Percentiles rank a stretch among this genome's conserved stretches.
These are phyloP conservation scores for Astragalus glycyphyllos DNA, from an alignment of 306 rosid genomes.

Conservation along the genomic window DNA sequence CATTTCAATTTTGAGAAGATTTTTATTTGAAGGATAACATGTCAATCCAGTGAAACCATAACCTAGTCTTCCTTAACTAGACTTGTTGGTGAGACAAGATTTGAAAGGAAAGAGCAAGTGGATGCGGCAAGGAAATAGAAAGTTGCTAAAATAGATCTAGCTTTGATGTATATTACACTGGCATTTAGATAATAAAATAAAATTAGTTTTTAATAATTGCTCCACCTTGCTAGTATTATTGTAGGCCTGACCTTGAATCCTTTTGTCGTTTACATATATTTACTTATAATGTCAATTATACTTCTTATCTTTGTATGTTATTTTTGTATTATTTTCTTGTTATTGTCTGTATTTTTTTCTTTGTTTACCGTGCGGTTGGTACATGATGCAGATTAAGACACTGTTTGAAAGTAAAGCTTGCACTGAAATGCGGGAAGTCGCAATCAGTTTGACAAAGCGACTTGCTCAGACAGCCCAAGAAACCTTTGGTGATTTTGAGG, in stretches of 20 bases:
- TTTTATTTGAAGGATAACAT: constrained; percentile 14
- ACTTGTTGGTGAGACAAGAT: constrained; percentile 2
- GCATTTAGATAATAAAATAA: constrained; percentile 18
- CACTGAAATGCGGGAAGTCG: constrained; percentile 81
- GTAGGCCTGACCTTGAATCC: background rate
- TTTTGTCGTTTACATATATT: constrained; percentile 10
- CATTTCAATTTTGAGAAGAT: constrained; percentile 10
- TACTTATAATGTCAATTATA: background rate
- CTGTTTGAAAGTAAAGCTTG: constrained; percentile 80
- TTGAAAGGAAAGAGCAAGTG: constrained; percentile 23
- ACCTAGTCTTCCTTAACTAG: constrained; percentile 18
- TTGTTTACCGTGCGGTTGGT: constrained; percentile 8
- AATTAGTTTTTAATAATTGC: background rate
- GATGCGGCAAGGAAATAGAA: constrained; percentile 7
- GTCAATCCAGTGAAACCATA: constrained; percentile 2
- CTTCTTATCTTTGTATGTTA: constrained; percentile 22
- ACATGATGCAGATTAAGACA: constrained; percentile 58
- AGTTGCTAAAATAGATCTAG: constrained; percentile 2
- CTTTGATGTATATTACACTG: background rate
- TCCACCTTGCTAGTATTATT: background rate
- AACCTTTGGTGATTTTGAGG: constrained; percentile 95
- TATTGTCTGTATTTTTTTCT: background rate
- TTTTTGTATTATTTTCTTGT: constrained; percentile 11
- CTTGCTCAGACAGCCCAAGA: constrained; percentile 97
- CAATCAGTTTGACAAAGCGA: constrained; percentile 71